phyloP scores from a whole-genome alignment of 805 yeast genomes.

The Yamadazyma nakazawae region DNA sequence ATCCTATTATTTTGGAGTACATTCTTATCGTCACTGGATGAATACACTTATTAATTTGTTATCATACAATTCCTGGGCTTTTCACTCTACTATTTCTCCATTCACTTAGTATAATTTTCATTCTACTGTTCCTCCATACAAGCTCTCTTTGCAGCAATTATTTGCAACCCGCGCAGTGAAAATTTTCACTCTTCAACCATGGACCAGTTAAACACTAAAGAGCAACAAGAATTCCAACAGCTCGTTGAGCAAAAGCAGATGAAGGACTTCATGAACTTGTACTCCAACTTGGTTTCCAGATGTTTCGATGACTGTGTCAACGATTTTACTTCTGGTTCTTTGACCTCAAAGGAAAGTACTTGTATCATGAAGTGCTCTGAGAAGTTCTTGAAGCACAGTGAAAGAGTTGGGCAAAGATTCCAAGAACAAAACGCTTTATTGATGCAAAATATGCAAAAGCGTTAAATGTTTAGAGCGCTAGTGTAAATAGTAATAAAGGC shows the following conservation, averaged over 20 bases:
- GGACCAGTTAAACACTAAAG: constrained; percentile 94
- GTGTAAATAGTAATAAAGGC: background rate
- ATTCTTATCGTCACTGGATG: too few species aligned
- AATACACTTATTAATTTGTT: too few species aligned
- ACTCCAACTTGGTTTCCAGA: constrained; percentile 92
- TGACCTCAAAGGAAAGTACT: constrained; percentile 78
- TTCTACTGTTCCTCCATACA: background rate
- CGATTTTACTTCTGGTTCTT: constrained; percentile 90
- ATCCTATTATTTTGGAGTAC: too few species aligned
- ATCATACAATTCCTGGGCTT: too few species aligned
- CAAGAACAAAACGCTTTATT: constrained; percentile 90
- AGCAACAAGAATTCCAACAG: constrained; percentile 95
- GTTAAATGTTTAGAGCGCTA: constrained; percentile 8
- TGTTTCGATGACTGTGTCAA: constrained; percentile 98
- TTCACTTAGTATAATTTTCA: background rate
- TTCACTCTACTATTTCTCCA: too few species aligned
- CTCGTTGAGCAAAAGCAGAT: constrained; percentile 96
- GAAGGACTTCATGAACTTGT: constrained; percentile 97
- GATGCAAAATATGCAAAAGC: constrained; percentile 60
- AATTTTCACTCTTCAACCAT: constrained; percentile 39
- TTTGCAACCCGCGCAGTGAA: constrained; percentile 3
- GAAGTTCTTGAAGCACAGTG: constrained; percentile 96
- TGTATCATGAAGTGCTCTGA: constrained; percentile 93
- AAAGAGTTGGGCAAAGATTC: constrained; percentile 98
- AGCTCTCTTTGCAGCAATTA: background rate